A percentile compares a stretch with the other conserved stretches of the same genome.
These are phyloP conservation scores for Fonsecaea pugnacius DNA, from an alignment of 2,329 filamentous ascomycete genomes.

Conservation along the genomic window DNA sequence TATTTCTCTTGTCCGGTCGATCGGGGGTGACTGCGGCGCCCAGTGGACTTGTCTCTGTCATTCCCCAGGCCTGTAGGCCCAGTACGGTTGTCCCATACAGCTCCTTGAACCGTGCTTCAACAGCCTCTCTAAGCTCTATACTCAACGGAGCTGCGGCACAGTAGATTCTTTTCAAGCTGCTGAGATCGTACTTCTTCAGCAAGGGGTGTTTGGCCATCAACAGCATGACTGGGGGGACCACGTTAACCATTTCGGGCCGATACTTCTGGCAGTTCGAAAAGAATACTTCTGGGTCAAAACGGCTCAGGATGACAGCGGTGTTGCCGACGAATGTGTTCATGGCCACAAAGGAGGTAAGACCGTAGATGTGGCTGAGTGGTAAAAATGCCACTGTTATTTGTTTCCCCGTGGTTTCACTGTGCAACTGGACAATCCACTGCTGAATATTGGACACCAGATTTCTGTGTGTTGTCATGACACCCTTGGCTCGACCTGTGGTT, in stretches of 20 bases:
- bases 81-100: slow-evolving; percentile 50
- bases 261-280: slow-evolving; percentile 69
- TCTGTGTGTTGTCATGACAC: slow-evolving; percentile 76
- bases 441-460: slow-evolving; percentile 71
- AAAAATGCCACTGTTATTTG: slow-evolving; percentile 61
- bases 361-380: slow-evolving; percentile 76
- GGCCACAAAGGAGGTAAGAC: slow-evolving; percentile 71
- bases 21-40: slow-evolving; percentile 3
- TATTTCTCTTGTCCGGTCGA: slow-evolving; percentile 29
- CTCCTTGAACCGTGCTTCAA: slow-evolving; percentile 50
- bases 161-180: slow-evolving; percentile 62
- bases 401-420: slow-evolving; percentile 54
- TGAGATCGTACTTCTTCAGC: slow-evolving; percentile 68
- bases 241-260: slow-evolving; percentile 66
- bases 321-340: slow-evolving; percentile 59
- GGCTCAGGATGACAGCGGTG: slow-evolving; percentile 76
- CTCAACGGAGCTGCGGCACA: slow-evolving; percentile 72
- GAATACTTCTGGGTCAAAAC: slow-evolving; percentile 75
- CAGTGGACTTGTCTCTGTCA: slow-evolving; percentile 66
- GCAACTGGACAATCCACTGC: slow-evolving; percentile 35
- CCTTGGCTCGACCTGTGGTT: slow-evolving; percentile 81
- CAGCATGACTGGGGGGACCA: slow-evolving; percentile 77
- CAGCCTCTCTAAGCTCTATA: slow-evolving; percentile 60
- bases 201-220: slow-evolving; percentile 73
- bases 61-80: slow-evolving; percentile 74